Base-by-base conservation (phyloP, 139 green algal genomes). In the Ettlia oleoabundans region DNA sequence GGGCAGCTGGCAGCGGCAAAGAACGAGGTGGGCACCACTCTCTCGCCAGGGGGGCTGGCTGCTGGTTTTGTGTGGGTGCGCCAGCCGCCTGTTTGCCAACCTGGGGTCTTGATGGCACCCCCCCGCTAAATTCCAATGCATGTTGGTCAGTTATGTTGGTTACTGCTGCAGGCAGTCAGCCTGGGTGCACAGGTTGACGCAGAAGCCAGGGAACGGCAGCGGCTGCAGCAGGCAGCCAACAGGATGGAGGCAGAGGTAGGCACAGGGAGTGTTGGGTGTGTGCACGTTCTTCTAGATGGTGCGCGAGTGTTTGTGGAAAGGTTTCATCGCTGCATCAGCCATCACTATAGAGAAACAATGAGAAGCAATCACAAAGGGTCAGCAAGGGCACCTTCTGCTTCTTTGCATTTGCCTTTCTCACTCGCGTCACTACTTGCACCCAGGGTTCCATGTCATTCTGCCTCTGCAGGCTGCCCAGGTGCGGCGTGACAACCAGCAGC, bases 1-100 rank as follows among this genome's bases (percentile, higher is more conserved):
- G 37, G n/a, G 33, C 65, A 72, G 65, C 65, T 72, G 35, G 65
- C 37, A 13, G 65, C 37, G 65, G 65, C 47, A 21, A 26, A 72
- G 65, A 26, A 42, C 19, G 22, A 72, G 65, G 65, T 72, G 35
- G 19, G 64, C 3, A 38, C 10, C 10, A 8, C 24, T 30, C 28
- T 8, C 3, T 4, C 2, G 28, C 4, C 3, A 4, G 28, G 28
- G 4, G 10, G 4, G 22, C 4, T 37, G 26, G 62, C 24, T 30
- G 47, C 47, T 58, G 47, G 13, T 58, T 10, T 15, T 58, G 47
- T 58, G 47, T 10, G 10, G 47, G 10, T 58, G 47, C 47, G 10
- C 13, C 47, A 24, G 47, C 47, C 15, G 47, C 47, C n/a, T n/a
- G n/a, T n/a, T n/a, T 58, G 47, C 47, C 47, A 58, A 15, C 13